phyloP scores from a whole-genome alignment of 768 basidiomycete species.

The Leccinum sublutescens region DNA sequence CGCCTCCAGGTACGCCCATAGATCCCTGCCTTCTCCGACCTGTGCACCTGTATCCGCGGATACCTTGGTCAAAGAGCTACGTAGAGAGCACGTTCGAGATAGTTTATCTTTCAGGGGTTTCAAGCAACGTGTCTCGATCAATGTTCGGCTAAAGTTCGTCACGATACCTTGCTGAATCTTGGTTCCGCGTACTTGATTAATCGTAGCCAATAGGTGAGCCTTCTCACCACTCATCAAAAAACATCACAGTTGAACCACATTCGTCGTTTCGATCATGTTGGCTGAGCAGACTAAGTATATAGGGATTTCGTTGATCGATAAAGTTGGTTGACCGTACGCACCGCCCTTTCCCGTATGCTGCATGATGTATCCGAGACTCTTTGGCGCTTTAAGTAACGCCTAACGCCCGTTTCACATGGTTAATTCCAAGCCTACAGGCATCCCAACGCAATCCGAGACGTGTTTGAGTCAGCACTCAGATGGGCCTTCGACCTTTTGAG shows the following conservation, averaged over 20 bases:
- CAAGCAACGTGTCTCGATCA: conserved; percentile 3
- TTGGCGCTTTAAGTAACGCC: not conserved
- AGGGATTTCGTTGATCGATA: conserved; percentile 21
- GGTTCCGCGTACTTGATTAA: conserved; percentile 1
- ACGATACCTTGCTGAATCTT: not conserved
- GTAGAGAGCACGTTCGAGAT: conserved; percentile 15
- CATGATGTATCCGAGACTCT: too few species aligned
- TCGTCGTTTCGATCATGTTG: conserved; percentile 10
- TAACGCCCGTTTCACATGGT: not conserved
- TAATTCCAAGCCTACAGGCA: not conserved
- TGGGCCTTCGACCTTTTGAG: not conserved
- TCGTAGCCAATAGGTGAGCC: conserved; percentile 9
- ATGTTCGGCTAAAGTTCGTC: conserved; percentile 17
- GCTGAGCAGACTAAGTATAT: conserved; percentile 1
- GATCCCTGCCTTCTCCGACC: conserved; percentile 27
- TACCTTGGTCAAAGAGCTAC: conserved; percentile 23
- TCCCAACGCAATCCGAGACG: not conserved
- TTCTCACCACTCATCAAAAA: conserved; percentile 1
- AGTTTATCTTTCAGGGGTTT: conserved; percentile 2
- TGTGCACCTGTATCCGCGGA: conserved; percentile 34
- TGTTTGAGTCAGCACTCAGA: not conserved
- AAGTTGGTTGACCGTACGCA: conserved; percentile 3
- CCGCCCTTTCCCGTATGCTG: conserved; percentile 1
- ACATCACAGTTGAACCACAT: conserved; percentile 4
- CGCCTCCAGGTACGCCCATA: conserved; percentile 29